A percentile compares a stretch with the other conserved stretches of the same genome.
Evolutionary conservation across 176 grass and related monocot genomes (phyloP).

Genomic region (Cenchrus fungigraminus): DNA sequence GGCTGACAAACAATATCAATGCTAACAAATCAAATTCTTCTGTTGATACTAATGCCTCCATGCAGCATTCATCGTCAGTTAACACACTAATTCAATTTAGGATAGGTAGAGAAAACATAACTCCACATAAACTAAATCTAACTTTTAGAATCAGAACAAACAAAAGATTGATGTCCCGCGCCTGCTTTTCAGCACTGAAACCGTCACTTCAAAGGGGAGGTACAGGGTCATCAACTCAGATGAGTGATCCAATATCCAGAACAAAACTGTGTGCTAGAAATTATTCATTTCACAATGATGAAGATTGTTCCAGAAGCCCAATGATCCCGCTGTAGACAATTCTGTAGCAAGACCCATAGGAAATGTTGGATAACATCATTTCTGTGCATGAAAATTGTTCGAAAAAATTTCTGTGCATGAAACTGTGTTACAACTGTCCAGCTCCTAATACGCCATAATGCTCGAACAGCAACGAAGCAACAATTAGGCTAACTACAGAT

Average conservation of each 20-base stretch:
- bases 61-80: not conserved
- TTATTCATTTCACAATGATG: not conserved
- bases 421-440: not conserved
- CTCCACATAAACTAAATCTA: conserved; percentile 3
- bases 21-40: conserved; percentile 11
- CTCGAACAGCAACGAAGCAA: not conserved
- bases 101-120: not conserved
- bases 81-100: not conserved
- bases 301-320: not conserved
- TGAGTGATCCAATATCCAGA: not conserved
- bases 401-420: not conserved
- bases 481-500: not conserved
- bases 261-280: not conserved
- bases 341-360: not conserved
- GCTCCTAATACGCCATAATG: not conserved
- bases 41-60: not conserved
- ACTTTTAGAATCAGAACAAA: not conserved
- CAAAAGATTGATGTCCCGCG: not conserved
- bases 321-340: not conserved
- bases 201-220: not conserved
- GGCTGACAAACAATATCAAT: not conserved
- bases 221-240: not conserved
- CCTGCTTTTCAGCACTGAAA: too few species aligned
- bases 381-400: not conserved
- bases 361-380: not conserved